Evolutionary conservation across 208 protist genomes (phyloP), one percentile per base, ranked within the genome.

Genomic region (Histomonas meleagridis): DNA sequence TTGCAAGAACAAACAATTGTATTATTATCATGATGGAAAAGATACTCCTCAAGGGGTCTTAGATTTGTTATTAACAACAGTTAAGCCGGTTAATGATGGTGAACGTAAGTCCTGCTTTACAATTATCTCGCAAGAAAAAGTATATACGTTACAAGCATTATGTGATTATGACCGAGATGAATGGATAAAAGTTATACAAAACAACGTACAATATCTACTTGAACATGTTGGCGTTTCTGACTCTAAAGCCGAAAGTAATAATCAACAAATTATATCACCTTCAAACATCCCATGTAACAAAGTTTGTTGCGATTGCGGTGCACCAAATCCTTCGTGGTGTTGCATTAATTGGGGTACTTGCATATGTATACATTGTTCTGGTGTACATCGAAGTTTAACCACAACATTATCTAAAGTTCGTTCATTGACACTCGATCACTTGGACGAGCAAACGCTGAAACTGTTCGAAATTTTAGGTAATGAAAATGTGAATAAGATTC

Each of bases 311-410:
- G 86, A 91, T 32, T 91, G 86, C n/a, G 86, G 86, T 21, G 14
- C 32, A 0, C 10, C 32, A 16, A 60, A 70, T 1, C 53, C 86
- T 46, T 32, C 23, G 4, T 91, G 86, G 86, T 91, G 86, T 60
- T 91, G 53, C 28, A 91, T 65, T 23, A 91, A 91, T 40, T 69
- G 49, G 53, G 86, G 86, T 46, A 65, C 55, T 9, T 91, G 49
- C 35, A 91, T 91, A 55, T 91, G 86, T 32, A 91, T 91, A 21
- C 53, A 65, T 49, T 91, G 86, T 60, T 91, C 86, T 21, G 86
- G 86, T 65, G 14, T 91, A 16, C 86, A 91, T 69, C 86, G 86
- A 1, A 26, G 32, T 23, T 32, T 91, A 5, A 65, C 53, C 26
- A 46, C 55, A 5, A 14, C 28, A 32, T 32, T 91, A 10, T 91